phyloP scores from a whole-genome alignment of 139 green algal genomes.

The Chlorella vulgaris region DNA sequence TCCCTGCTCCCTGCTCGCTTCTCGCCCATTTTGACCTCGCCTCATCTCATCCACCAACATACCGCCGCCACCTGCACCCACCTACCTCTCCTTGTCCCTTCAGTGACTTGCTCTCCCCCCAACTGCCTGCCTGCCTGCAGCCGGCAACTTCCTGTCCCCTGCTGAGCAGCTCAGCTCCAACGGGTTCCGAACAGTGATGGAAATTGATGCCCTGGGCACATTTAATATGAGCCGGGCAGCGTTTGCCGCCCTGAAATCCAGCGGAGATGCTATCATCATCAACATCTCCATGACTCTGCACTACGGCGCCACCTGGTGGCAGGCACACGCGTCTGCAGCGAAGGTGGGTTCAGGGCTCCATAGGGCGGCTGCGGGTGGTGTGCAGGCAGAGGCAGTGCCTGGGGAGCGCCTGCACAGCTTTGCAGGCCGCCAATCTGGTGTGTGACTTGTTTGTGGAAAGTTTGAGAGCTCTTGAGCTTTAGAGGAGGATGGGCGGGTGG shows the following conservation, averaged over 20 bases:
- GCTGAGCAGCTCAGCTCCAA: constrained; percentile 86
- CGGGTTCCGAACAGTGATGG: constrained; percentile 95
- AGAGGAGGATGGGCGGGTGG: too few relatives aligned
- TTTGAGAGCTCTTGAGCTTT: too few relatives aligned
- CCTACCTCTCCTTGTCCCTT: too few relatives aligned
- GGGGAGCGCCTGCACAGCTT: too few relatives aligned
- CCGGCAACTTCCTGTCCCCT: constrained; percentile 80
- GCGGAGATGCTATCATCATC: constrained; percentile 64
- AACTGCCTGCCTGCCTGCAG: too few relatives aligned
- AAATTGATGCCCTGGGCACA: constrained; percentile 94
- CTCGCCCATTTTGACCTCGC: not conserved
- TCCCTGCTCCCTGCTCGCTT: not conserved
- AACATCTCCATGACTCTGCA: constrained; percentile 98
- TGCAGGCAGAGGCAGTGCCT: too few relatives aligned
- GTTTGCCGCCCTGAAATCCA: constrained; percentile 57
- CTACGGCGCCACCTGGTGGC: constrained; percentile 95
- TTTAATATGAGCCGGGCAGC: constrained; percentile 83
- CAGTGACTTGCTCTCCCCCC: too few relatives aligned
- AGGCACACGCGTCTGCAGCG: constrained; percentile 49
- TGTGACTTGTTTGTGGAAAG: too few relatives aligned
- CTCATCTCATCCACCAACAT: too few relatives aligned
- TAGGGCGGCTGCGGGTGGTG: too few relatives aligned
- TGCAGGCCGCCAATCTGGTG: not conserved
- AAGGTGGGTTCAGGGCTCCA: not conserved
- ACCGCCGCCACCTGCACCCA: too few relatives aligned